Evolutionary conservation across 2,329 filamentous ascomycete species (phyloP), one percentile per base, ranked within the genome.

Genomic region (Penicillium capsulatum): DNA sequence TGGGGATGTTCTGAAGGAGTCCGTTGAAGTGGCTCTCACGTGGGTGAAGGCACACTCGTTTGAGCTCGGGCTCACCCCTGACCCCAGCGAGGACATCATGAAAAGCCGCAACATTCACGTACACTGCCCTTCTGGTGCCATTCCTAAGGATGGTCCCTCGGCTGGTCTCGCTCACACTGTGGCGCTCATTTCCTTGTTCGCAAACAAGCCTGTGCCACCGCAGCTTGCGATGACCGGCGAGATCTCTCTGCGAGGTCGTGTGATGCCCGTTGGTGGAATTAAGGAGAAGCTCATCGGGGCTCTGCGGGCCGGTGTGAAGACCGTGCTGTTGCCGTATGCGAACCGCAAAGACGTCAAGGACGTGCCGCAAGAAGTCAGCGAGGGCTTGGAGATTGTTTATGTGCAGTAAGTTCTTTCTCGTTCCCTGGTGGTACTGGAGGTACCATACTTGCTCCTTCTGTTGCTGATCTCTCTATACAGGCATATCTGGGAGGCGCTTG

Each of bases 201-300:
- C 81, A 7, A 85, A 83, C 44, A 89, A 89, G 58, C 73, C 85
- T 17, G 90, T 98, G 3, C 87, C 91, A 28, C 87, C 91, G 0
- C 89, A 86, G 3, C 82, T 98, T 65, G 92, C 92, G 30, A 98
- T 98, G 92, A 98, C 92, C 0, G 81, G 81, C 7, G 81, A 84
- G 58, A 69, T 84, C 46, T 88, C 85, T 40, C 79, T 98, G 17
- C 80, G 92, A 29, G 92, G 92, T 15, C 81, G 89, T 50, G 85
- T 98, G 40, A 87, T 92, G 67, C 88, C 91, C 17, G 92, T 98
- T 24, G 92, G 92, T 37, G 92, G 92, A 13, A 97, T 98, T 70
- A 96, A 97, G 69, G 91, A 98, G 78, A 98, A 98, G 67, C 75
- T 97, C 37, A 97, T 98, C 60, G 92, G 92, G 15, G 92, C 92